Evolutionary conservation across 495 filamentous ascomycete species (phyloP), one percentile per base, ranked within the genome.

Genomic region (Margaritispora aquatica): DNA sequence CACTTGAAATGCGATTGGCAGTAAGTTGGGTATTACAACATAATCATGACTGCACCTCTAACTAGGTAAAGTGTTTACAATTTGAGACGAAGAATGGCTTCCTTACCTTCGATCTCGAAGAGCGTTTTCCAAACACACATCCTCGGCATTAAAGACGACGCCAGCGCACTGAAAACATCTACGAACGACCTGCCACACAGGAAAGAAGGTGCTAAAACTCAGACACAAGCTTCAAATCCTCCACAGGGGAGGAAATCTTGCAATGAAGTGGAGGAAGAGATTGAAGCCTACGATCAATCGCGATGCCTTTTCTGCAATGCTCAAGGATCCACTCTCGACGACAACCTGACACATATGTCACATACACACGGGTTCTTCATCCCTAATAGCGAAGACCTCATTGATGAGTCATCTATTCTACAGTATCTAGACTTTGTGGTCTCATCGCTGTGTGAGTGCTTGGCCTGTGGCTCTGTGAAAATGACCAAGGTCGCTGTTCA

Each of bases 291-390:
- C 49, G 58, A 56, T 41, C 61, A 58, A 5, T 52, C 41, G 51
- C 62, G 63, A 41, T 73, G 70, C 47, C 64, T 67, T 47, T 70
- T 69, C 20, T 69, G 66, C 62, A 61, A 60, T 50, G n/a, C 63
- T 19, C 19, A 55, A 26, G 66, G 57, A 13, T 11, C 38, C 2
- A 57, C 63, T 8, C 61, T 73, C 31, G 38, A 69, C 44, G 15
- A 48, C 17, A 72, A 70, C 50, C 19, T 72, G 17, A 52, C 27
- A 26, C 70, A 74, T 54, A 74, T 74, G 71, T 60, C 58, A 17
- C 57, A 68, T 2, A 48, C 50, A 24, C 71, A 74, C 57, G 63
- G 67, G 11, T 65, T 74, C 55, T 66, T 69, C 61, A 67, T 73
- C 36, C 66, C 64, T 2, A 49, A 65, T 20, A 26, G 51, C 3